A percentile compares a stretch with the other conserved stretches of the same genome.
Conservation (phyloP, 2,329 filamentous ascomycete species). For the Microdochium bolleyi region DNA sequence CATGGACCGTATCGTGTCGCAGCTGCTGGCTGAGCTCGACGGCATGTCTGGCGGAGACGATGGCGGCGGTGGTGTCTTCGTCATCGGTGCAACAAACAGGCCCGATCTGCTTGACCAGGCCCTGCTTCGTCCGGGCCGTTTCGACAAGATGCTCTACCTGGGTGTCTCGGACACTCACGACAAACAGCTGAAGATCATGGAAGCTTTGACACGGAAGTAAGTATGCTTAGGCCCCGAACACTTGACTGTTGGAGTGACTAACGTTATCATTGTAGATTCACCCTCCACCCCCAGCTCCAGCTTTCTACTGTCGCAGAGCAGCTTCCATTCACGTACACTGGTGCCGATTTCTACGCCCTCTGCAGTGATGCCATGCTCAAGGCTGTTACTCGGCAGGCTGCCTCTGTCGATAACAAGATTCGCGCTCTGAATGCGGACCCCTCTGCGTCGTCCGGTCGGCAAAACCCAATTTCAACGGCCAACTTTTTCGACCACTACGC, state of each 20-base stretch:
- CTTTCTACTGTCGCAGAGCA: conserved; percentile 64
- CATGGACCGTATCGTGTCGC: conserved; percentile 95
- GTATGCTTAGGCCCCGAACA: conserved; percentile 21
- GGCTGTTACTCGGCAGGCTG: conserved; percentile 85
- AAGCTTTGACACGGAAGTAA: conserved; percentile 89
- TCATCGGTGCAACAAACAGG: conserved; percentile 92
- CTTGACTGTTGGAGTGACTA: not conserved
- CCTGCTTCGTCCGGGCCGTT: conserved; percentile 78
- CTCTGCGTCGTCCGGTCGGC: conserved; percentile 18
- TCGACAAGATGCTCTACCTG: conserved; percentile 98
- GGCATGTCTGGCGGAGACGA: conserved; percentile 95
- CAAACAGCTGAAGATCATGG: conserved; percentile 89
- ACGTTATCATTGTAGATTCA: conserved; percentile 53
- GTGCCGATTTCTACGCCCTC: conserved; percentile 92
- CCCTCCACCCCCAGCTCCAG: conserved; percentile 70
- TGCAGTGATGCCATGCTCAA: conserved; percentile 99
- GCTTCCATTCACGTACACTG: conserved; percentile 93
- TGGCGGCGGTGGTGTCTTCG: conserved; percentile 77
- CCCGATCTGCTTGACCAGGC: conserved; percentile 90
- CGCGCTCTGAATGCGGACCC: conserved; percentile 52
- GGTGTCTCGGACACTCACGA: conserved; percentile 95
- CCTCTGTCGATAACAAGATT: conserved; percentile 77
- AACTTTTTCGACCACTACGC: conserved; percentile 95
- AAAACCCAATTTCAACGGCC: conserved; percentile 62
- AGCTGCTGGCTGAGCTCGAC: conserved; percentile 89